Conservation (phyloP, 2,329 filamentous ascomycete species). For the Trichoderma sp. region DNA sequence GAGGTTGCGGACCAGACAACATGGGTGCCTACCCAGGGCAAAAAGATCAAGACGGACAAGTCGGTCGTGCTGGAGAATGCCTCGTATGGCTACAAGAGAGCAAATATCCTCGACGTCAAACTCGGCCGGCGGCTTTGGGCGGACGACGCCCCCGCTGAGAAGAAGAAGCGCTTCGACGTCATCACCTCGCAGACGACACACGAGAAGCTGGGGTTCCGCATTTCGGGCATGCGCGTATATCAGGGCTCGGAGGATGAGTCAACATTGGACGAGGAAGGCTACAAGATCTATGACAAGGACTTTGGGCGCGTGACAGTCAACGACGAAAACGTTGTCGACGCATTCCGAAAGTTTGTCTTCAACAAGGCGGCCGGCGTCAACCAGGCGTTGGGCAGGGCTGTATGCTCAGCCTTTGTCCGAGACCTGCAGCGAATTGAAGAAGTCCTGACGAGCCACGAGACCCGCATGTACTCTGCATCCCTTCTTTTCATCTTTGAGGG, state of each 20-base stretch:
- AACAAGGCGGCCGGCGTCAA: constrained; percentile 62
- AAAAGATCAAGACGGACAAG: constrained; percentile 73
- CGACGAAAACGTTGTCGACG: constrained; percentile 57
- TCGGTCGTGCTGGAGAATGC: constrained; percentile 87
- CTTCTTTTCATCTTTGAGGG: constrained; percentile 68
- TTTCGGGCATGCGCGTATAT: constrained; percentile 68
- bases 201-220: constrained; percentile 62
- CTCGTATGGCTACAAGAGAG: constrained; percentile 75
- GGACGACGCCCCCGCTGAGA: constrained; percentile 65
- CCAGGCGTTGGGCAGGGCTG: constrained; percentile 58
- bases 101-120: constrained; percentile 94
- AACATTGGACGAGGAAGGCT: constrained; percentile 58
- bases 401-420: constrained; percentile 57
- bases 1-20: constrained; percentile 29
- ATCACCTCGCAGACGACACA: constrained; percentile 64
- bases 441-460: constrained; percentile 59
- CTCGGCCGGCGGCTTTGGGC: constrained; percentile 86
- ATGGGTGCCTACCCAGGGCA: constrained; percentile 56
- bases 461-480: constrained; percentile 66
- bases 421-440: constrained; percentile 59
- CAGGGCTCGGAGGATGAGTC: constrained; percentile 57
- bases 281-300: constrained; percentile 65
- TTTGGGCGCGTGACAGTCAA: constrained; percentile 60
- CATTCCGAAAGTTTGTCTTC: constrained; percentile 62
- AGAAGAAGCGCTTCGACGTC: constrained; percentile 63